These are phyloP conservation scores for Flaveria bidentis DNA, from an alignment of 129 eudicot genomes.

Conservation along the genomic window DNA sequence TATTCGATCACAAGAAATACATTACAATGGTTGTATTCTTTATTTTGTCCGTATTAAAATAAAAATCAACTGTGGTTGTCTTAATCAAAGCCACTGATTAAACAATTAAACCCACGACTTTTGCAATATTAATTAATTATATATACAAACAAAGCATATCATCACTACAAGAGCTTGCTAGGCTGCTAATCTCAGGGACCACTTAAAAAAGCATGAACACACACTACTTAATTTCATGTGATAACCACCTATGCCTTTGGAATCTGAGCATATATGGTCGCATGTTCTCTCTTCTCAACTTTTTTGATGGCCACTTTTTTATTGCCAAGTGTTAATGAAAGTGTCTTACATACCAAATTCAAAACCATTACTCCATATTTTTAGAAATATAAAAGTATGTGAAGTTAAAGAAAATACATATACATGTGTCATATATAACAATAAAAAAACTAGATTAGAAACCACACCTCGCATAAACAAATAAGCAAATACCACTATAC, in stretches of 20 bases:
- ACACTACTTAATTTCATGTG: conserved; percentile 27
- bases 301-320: conserved; percentile 18
- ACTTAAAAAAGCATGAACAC: conserved; percentile 25
- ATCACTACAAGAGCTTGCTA: conserved; percentile 21
- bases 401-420: background rate
- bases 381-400: background rate
- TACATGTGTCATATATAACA: background rate
- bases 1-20: background rate
- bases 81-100: conserved; percentile 25
- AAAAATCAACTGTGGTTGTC: conserved; percentile 13
- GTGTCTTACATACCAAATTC: background rate
- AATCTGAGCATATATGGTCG: conserved; percentile 34
- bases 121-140: background rate
- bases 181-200: conserved; percentile 33
- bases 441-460: background rate
- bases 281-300: conserved; percentile 31
- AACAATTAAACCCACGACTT: background rate
- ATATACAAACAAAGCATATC: conserved; percentile 15
- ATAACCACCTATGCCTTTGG: conserved; percentile 26
- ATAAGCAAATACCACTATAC: background rate
- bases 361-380: background rate
- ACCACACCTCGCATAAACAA: background rate
- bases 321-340: conserved; percentile 4
- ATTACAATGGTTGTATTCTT: conserved; percentile 6
- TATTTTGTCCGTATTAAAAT: background rate